Base-by-base conservation (phyloP, 441 rosid genomes). In the Arabidopsis lyrata region DNA sequence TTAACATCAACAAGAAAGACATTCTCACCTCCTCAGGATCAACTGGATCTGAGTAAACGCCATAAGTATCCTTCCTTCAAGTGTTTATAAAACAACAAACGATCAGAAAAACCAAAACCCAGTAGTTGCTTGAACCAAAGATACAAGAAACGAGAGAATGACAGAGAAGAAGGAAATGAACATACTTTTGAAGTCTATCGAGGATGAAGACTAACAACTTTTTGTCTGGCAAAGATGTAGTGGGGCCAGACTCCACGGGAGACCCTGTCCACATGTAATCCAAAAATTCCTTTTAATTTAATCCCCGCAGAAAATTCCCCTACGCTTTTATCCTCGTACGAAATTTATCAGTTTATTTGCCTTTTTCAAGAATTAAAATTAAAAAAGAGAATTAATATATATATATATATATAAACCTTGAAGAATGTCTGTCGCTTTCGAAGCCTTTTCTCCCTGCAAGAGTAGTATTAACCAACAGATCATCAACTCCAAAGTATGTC, bases 151-250 rank as follows among this genome's bases (percentile, higher is more conserved):
- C 18, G 61, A 22, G 53, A 52, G 35, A 6, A 6, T 42, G 6
- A 42, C 16, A 47, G 50, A 57, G 27, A 6, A 24, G 27, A 56
- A n/a, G 49, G 55, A 11, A 10, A 54, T 55, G 11, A 63, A 69
- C 88, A 63, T 77, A 91, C 98, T 94, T 90, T 92, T 91, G 98
- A 86, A 94, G 88, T 85, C 98, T 87, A 81, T 92, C 98, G 54
- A 91, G 93, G 74, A 94, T 85, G 88, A 90, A 92, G 80, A 85
- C 76, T 78, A 94, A 75, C 87, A 94, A 85, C 96, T 88, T 91
- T 86, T 87, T 91, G 86, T 94, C 95, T 68, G 96, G 97, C 88
- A 94, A 88, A 81, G 93, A 89, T 39, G 88, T 85, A 63, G 90
- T 76, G 89, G 88, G 95, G 47, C 91, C 97, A 38, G 87, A 85